A percentile compares a stretch with the other conserved stretches of the same genome.
Evolutionary conservation across 83 land plant species (phyloP).

Genomic region (Picea abies): DNA sequence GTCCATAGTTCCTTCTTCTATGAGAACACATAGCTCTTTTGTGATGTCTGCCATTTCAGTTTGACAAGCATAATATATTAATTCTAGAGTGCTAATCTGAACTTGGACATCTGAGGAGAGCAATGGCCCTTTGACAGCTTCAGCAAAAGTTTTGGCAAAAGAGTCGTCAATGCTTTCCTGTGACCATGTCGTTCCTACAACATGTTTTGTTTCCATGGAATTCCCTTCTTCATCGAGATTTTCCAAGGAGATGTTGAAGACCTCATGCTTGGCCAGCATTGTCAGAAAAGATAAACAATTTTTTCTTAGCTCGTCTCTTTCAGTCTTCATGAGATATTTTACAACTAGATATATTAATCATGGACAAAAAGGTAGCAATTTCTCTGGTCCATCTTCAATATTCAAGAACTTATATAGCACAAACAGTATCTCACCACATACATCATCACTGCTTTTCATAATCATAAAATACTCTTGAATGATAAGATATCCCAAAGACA

Average conservation of each 20-base stretch:
- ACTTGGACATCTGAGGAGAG: conserved; percentile 68
- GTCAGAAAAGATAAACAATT: conserved; percentile 69
- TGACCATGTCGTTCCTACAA: background rate
- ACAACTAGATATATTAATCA: conserved; percentile 41
- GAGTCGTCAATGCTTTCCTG: background rate
- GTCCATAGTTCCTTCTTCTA: conserved; percentile 70
- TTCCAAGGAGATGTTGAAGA: conserved; percentile 23
- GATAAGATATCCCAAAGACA: too few relatives aligned
- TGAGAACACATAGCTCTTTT: conserved; percentile 36
- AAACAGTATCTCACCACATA: conserved; percentile 73
- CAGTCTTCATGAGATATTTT: conserved; percentile 60
- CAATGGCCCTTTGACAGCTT: conserved; percentile 78
- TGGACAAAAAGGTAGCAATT: conserved; percentile 27
- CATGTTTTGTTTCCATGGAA: conserved; percentile 22
- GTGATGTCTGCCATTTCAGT: conserved; percentile 12
- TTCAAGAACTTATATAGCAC: conserved; percentile 59
- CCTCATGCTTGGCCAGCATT: conserved; percentile 44
- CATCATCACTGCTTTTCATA: conserved; percentile 51
- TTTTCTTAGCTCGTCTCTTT: conserved; percentile 64
- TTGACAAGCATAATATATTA: conserved; percentile 49
- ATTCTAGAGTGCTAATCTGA: conserved; percentile 51
- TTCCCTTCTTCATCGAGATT: conserved; percentile 24
- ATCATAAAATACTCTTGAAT: too few relatives aligned
- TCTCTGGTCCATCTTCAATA: conserved; percentile 29
- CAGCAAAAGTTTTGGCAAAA: conserved; percentile 52